Evolutionary conservation across 1,139 yeast species (phyloP), one percentile per base, ranked within the genome.

Genomic region (Kodamaea alishanica): DNA sequence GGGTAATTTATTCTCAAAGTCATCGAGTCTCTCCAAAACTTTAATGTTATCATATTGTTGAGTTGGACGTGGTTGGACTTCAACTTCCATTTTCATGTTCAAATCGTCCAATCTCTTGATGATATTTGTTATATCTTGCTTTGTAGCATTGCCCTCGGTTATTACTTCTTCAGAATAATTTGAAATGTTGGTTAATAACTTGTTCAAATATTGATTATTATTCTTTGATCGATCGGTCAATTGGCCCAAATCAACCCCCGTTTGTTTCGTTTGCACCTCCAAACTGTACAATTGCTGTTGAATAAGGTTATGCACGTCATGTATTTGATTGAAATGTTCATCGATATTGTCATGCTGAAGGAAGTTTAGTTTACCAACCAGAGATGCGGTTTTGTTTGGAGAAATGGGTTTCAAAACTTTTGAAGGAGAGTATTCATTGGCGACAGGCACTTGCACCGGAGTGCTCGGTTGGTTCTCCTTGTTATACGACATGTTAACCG

Each of bases 221-320:
- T 65, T 68, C 47, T 64, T 69, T 64, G 65, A 70, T 32, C 75
- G 48, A 33, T 67, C 72, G 15, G 58, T 60, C 35, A 70, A 55
- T 43, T 69, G 70, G 2, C 57, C 63, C 40, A 70, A 51, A 45
- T 70, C 75, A 5, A 61, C 48, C 32, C 57, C 43, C 9, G 58
- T 64, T 42, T 70, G 75, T 33, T 58, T 62, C 1, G 71, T 59
- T 34, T 57, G 63, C 4, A 52, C 47, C 46, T 68, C 73, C 11
- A 70, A 49, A 30, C 54, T 51, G 38, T 55, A 49, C 33, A 70
- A 46, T 41, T 61, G 71, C 30, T 54, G 57, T 40, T 56, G 63
- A 20, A 67, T 55, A 28, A 52, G 57, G 27, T 55, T 54, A 25
- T 63, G 61, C 20, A 60, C 52, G 23, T 42, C 47, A 41, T 63